phyloP scores from a whole-genome alignment of 768 basidiomycete species.

The Lactifluus piperatus region DNA sequence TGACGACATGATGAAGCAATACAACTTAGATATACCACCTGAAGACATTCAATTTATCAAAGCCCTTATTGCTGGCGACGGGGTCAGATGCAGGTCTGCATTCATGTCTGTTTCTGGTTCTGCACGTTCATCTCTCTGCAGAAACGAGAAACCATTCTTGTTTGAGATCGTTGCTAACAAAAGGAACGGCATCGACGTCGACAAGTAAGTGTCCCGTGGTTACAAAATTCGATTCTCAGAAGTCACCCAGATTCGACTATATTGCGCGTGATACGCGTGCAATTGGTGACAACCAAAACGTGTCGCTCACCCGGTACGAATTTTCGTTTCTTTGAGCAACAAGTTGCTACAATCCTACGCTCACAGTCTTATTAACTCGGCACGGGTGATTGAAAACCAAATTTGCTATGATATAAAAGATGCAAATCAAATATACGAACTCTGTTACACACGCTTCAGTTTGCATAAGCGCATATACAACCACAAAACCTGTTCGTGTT shows the following conservation, averaged over 20 bases:
- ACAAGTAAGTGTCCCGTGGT: slow-evolving; percentile 46
- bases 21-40: slow-evolving; percentile 39
- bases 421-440: slow-evolving; percentile 62
- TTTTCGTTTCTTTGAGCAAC: not conserved
- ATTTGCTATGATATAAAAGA: slow-evolving; percentile 83
- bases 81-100: slow-evolving; percentile 40
- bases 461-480: slow-evolving; percentile 80
- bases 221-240: not conserved
- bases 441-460: slow-evolving; percentile 66
- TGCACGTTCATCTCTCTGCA: not conserved
- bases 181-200: slow-evolving; percentile 77
- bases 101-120: not conserved
- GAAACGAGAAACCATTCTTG: slow-evolving; percentile 54
- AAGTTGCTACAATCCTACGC: not conserved
- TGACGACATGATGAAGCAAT: slow-evolving; percentile 51
- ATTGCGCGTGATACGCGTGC: slow-evolving; percentile 67
- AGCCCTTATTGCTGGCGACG: slow-evolving; percentile 67
- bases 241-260: slow-evolving; percentile 59
- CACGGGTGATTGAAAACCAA: slow-evolving; percentile 62
- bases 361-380: slow-evolving; percentile 59
- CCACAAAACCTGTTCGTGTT: slow-evolving; percentile 58
- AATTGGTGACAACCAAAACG: slow-evolving; percentile 52
- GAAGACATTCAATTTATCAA: slow-evolving; percentile 58
- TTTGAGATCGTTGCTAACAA: slow-evolving; percentile 84
- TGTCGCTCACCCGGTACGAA: slow-evolving; percentile 38